Evolutionary conservation across 1,284 basidiomycete genomes (phyloP), one percentile per base, ranked within the genome.

Genomic region (Leccinum subrobustum): DNA sequence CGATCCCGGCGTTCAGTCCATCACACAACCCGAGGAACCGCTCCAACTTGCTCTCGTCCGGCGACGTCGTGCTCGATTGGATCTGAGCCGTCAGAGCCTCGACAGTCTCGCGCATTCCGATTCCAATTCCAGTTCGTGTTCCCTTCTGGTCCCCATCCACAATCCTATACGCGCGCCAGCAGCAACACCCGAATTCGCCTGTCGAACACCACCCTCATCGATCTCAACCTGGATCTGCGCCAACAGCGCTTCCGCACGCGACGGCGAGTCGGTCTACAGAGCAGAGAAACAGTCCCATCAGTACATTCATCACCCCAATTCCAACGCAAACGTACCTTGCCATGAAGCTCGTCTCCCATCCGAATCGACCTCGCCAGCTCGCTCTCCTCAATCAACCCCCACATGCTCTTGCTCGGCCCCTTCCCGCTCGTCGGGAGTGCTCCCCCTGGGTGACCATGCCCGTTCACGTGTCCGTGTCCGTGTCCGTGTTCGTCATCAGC

Each of bases 371-470:
- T 84, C 3, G 90, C 90, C 31, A 92, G 76, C 69, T 89, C 86
- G 72, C 90, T 92, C 61, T 91, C 88, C 72, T 92, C 89, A 58
- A 92, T 89, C 83, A 92, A 83, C 0, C 83, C 83, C 90, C 90
- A 92, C 7, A 56, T 6, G 5, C 88, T 88, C 67, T 85, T 89
- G 2, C 84, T 83, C 35, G 79, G 68, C 1, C 79, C 79, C 33
- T 77, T 73, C 3, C 78, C 77, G 47, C 73, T 66, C 54, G 50
- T 23, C 2, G 60, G 57, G 16, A 63, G 69, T 27, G 51, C 20
- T 23, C 4, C 48, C 16, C 60, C 64, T 7, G 59, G 67, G 1
- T 50, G 58, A 12, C 52, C 61, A 14, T 55, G 63, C 16, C 35
- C 66, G 4, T 35, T 50, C 50, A 3, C 57, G 1, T 33, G 23